Base-by-base conservation (phyloP, 495 filamentous ascomycete genomes). In the Aspergillus campestris region DNA sequence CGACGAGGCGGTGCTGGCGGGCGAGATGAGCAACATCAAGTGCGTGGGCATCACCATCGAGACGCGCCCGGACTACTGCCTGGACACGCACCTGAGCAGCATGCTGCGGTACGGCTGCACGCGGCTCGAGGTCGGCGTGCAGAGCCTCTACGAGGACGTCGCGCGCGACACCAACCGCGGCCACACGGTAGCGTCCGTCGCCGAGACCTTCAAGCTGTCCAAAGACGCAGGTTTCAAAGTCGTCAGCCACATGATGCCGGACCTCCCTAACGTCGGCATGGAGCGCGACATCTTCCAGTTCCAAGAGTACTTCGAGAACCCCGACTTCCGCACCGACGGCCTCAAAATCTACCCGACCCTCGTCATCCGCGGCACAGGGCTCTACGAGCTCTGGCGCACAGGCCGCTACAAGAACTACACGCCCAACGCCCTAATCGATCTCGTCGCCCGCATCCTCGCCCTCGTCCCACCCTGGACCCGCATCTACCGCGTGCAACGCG, bases 211-310 rank as follows among this genome's bases (percentile, higher is more conserved):
- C 65, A 87, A 82, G 55, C 75, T 95, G 12, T 81, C 94, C 44
- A 98, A 98, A 65, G 92, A 98, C 64, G 88, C 94, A 24, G 92
- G 92, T 11, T 98, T 95, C 76, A 98, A 98, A 64, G 91, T 98
- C 6, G 92, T 98, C 52, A 89, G 84, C 49, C 92, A 98, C 65
- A 98, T 98, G 92, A 98, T 98, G 92, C 92, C 92, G 10, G 92
- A 98, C 59, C 72, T 98, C 27, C 92, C 92, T 9, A 98, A 98
- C 56, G 92, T 98, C 5, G 92, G 92, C 45, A 94, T 96, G 86
- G 94, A 97, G 67, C 84, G 92, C 49, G 92, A 98, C 60, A 71
- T 98, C 24, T 89, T 91, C 58, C 92, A 98, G 53, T 98, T 98
- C 69, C 76, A 83, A 48, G 92, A 98, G 65, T 98, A 98, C 64